phyloP scores from a whole-genome alignment of 305 asterid species.

The Fraxinus angustifolia region DNA sequence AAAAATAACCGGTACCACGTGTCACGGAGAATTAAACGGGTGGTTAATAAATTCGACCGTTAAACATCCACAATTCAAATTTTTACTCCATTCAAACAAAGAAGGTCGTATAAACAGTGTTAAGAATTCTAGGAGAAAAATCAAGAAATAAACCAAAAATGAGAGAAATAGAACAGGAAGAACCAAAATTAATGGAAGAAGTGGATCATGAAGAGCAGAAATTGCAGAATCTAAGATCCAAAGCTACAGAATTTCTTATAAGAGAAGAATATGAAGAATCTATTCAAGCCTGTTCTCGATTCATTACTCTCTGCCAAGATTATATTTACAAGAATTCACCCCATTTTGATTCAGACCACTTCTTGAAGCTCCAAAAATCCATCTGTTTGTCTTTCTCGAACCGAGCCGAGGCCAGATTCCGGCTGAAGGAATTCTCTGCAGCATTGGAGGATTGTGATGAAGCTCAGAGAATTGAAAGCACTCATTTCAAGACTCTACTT shows the following conservation, averaged over 20 bases:
- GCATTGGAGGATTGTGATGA: slow-evolving; percentile 62
- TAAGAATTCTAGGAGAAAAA: neutral
- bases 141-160: slow-evolving; percentile 16
- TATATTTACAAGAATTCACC: slow-evolving; percentile 27
- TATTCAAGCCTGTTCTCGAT: slow-evolving; percentile 49
- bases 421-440: slow-evolving; percentile 33
- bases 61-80: slow-evolving; percentile 29
- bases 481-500: slow-evolving; percentile 70
- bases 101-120: neutral
- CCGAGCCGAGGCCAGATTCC: slow-evolving; percentile 63
- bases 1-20: slow-evolving; percentile 25
- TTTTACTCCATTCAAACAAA: neutral
- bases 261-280: slow-evolving; percentile 66
- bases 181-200: slow-evolving; percentile 6
- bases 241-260: slow-evolving; percentile 72
- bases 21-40: neutral
- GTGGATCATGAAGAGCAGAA: slow-evolving; percentile 37
- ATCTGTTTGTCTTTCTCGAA: slow-evolving; percentile 67
- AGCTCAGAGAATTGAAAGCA: slow-evolving; percentile 47
- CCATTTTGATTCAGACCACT: slow-evolving; percentile 30
- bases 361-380: slow-evolving; percentile 42
- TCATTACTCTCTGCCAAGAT: slow-evolving; percentile 53
- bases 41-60: slow-evolving; percentile 33
- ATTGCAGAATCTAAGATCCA: slow-evolving; percentile 64
- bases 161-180: slow-evolving; percentile 21